Conservation (phyloP, 2,329 filamentous ascomycete genomes). For the Furcasterigmium sp. region DNA sequence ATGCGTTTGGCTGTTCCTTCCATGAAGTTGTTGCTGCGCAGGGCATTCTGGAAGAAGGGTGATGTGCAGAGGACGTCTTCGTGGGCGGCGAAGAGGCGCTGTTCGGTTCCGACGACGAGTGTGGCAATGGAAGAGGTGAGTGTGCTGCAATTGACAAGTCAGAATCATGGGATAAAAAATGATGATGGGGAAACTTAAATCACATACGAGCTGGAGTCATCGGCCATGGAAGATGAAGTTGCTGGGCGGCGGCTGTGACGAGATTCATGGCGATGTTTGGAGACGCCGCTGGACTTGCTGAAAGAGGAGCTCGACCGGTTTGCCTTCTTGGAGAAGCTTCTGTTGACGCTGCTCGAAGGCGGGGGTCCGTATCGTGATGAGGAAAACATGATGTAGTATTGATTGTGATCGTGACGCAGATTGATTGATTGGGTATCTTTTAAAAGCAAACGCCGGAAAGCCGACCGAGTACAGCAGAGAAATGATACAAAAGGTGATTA, state of each 20-base stretch:
- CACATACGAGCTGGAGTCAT: conserved; percentile 26
- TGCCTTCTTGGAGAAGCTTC: conserved; percentile 48
- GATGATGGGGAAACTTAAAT: conserved; percentile 1
- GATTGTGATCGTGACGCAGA: not conserved
- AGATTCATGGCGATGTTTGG: conserved; percentile 49
- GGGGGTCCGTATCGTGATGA: conserved; percentile 35
- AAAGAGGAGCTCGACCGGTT: conserved; percentile 50
- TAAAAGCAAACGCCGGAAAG: not conserved
- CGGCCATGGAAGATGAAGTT: conserved; percentile 33
- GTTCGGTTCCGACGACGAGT: conserved; percentile 72
- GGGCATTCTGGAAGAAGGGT: conserved; percentile 68
- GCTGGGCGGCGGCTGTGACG: conserved; percentile 40
- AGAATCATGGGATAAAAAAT: not conserved
- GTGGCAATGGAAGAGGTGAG: conserved; percentile 69
- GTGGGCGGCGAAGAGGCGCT: conserved; percentile 86
- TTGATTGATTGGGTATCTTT: conserved; percentile 1
- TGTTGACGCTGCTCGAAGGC: conserved; percentile 22
- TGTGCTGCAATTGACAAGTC: conserved; percentile 31
- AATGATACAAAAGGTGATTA: not conserved
- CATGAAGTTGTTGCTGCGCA: conserved; percentile 59
- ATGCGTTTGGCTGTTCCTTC: conserved; percentile 63
- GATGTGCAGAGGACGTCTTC: conserved; percentile 77
- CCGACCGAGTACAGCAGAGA: not conserved
- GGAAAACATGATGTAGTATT: not conserved
- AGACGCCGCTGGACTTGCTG: conserved; percentile 47